Conservation (phyloP, 2,329 filamentous ascomycete species). For the Fusarium tanahbumbuense region DNA sequence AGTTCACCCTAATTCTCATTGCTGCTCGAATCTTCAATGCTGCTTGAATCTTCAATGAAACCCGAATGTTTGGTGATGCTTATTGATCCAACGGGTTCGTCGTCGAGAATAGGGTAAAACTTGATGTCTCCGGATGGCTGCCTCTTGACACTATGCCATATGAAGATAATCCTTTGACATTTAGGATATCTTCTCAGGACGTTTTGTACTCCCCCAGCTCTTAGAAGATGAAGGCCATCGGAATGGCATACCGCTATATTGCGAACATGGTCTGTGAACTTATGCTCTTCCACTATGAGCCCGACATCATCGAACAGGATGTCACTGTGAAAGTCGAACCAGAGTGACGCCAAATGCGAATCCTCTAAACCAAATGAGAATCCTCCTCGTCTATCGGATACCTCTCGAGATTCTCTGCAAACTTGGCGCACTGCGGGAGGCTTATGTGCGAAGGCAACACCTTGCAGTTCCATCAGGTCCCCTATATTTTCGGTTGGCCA, state of each 20-base stretch:
- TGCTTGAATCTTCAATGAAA: too few relatives aligned
- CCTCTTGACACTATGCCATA: fast-evolving
- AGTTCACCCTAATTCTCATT: neutral
- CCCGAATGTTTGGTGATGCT: too few relatives aligned
- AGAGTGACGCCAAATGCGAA: neutral
- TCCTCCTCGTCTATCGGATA: neutral
- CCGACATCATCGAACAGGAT: neutral
- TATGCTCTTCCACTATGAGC: fast-evolving
- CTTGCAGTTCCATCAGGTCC: too few relatives aligned
- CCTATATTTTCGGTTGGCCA: neutral
- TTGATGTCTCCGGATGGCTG: neutral
- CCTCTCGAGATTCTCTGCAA: conserved; percentile 1
- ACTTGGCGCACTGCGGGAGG: conserved; percentile 1
- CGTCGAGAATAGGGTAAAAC: neutral
- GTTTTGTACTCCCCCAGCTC: too few relatives aligned
- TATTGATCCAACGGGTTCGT: neutral
- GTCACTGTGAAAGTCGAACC: conserved; percentile 6
- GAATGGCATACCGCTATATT: neutral
- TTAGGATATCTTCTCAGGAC: neutral
- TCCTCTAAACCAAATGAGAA: neutral
- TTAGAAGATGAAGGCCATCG: neutral
- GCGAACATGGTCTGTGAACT: neutral
- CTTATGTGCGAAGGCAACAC: neutral
- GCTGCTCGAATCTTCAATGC: too few relatives aligned
- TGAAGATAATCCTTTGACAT: neutral